A percentile compares a stretch with the other conserved stretches of the same genome.
Evolutionary conservation across 202 grass and related monocot species (phyloP).

Genomic region (Digitaria exilis): DNA sequence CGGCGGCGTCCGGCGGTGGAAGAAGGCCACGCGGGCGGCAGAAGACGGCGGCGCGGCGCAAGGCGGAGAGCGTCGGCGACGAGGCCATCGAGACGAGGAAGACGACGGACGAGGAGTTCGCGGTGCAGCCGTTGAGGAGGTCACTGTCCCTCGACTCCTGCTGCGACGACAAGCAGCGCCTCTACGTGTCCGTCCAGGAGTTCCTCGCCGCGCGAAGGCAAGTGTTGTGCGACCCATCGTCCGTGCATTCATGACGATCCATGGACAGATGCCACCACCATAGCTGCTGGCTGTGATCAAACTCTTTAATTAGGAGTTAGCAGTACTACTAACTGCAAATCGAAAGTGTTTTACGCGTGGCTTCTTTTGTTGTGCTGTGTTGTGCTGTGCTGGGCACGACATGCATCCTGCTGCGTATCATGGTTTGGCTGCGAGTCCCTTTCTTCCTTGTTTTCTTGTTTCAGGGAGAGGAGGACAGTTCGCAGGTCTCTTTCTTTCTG

Average conservation of each 20-base stretch:
- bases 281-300: background rate
- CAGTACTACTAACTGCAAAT: background rate
- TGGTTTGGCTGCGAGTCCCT: background rate
- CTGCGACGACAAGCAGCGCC: conserved; percentile 42
- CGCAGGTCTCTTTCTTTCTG: conserved; percentile 26
- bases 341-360: background rate
- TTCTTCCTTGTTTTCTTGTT: background rate
- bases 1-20: background rate
- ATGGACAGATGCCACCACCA: conserved; percentile 4
- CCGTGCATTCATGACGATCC: background rate
- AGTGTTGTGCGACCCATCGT: background rate
- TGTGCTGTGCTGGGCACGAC: conserved; percentile 1
- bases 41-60: background rate
- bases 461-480: background rate
- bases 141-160: conserved; percentile 81
- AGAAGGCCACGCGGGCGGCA: background rate
- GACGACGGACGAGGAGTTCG: conserved; percentile 46
- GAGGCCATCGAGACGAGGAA: conserved; percentile 67
- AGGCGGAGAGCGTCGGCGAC: conserved; percentile 70
- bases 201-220: conserved; percentile 41
- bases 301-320: conserved; percentile 19
- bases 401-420: background rate
- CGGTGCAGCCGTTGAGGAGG: conserved; percentile 65
- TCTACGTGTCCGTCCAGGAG: conserved; percentile 67
- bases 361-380: conserved; percentile 6